Percentiles rank a stretch among this genome's conserved stretches.
Conservation (phyloP, 2,329 filamentous ascomycete species). For the Fusarium brachygibbosum region DNA sequence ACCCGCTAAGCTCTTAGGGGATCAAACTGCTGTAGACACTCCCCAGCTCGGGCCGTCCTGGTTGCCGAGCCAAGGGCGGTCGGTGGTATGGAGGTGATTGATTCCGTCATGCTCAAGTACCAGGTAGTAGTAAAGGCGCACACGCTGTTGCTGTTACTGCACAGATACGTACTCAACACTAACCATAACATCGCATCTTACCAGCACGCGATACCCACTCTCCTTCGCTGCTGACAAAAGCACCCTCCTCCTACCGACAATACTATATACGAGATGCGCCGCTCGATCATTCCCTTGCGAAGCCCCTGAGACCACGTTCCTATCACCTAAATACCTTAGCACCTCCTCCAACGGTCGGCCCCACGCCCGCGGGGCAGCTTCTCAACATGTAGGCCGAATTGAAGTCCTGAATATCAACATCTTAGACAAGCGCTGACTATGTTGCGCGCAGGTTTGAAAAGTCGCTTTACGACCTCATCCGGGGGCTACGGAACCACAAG, state of each 20-base stretch:
- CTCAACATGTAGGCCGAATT: constrained; percentile 46
- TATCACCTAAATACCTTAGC: constrained; percentile 32
- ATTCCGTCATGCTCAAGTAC: constrained; percentile 48
- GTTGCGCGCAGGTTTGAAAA: constrained; percentile 88
- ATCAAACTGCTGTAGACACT: constrained; percentile 28
- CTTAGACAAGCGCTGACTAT: constrained; percentile 39
- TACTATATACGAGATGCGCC: constrained; percentile 44
- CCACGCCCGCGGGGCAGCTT: constrained; percentile 50
- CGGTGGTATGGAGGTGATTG: constrained; percentile 18
- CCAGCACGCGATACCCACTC: constrained; percentile 29
- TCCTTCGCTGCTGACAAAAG: constrained; percentile 12
- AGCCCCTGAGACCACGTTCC: constrained; percentile 36
- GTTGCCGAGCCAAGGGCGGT: constrained; percentile 42
- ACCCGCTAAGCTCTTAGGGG: constrained; percentile 27
- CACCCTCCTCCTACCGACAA: constrained; percentile 12
- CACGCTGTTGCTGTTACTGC: constrained; percentile 18
- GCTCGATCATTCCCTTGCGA: constrained; percentile 27
- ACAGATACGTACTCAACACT: constrained; percentile 25
- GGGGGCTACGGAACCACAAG: constrained; percentile 94
- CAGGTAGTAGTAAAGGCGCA: constrained; percentile 27
- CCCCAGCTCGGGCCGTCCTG: constrained; percentile 47
- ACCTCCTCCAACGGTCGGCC: constrained; percentile 42
- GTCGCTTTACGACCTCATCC: constrained; percentile 97
- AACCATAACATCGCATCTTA: constrained; percentile 16
- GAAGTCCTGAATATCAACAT: constrained; percentile 21